phyloP scores from a whole-genome alignment of 192 early-diverging fungal species.

The Coemansia sp. region DNA sequence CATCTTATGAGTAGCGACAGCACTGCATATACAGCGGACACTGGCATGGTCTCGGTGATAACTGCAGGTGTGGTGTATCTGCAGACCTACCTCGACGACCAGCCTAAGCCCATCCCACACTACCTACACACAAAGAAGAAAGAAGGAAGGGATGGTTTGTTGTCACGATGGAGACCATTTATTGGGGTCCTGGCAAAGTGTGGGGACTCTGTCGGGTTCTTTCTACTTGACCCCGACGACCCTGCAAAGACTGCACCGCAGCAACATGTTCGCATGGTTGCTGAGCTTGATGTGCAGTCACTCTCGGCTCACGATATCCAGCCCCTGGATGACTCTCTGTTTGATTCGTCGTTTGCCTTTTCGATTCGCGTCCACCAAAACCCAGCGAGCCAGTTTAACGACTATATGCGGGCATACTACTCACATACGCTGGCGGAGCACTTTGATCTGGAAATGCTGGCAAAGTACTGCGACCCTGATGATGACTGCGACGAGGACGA shows the following conservation, averaged over 20 bases:
- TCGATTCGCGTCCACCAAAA: conserved; percentile 12
- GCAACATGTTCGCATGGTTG: conserved; percentile 24
- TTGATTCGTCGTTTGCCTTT: conserved; percentile 41
- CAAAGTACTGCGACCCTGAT: neutral
- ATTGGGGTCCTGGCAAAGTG: conserved; percentile 41
- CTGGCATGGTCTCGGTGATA: conserved; percentile 24
- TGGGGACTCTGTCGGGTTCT: conserved; percentile 26
- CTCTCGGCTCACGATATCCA: conserved; percentile 29
- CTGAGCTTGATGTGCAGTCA: conserved; percentile 32
- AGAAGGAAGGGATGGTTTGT: neutral
- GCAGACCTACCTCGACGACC: conserved; percentile 20
- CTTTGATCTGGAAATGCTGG: neutral
- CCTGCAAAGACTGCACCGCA: neutral
- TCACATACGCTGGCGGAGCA: neutral
- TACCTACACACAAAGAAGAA: conserved; percentile 1
- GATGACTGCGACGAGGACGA: neutral
- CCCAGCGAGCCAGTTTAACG: neutral
- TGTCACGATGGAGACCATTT: conserved; percentile 33
- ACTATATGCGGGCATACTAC: neutral
- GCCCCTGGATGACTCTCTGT: conserved; percentile 45
- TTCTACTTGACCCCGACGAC: conserved; percentile 42
- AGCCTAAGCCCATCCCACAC: conserved; percentile 29
- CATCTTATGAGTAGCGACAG: neutral
- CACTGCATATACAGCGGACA: neutral
- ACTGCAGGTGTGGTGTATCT: conserved; percentile 33